Evolutionary conservation across 2,329 filamentous ascomycete genomes (phyloP).

Genomic region (Diaporthe helianthi): DNA sequence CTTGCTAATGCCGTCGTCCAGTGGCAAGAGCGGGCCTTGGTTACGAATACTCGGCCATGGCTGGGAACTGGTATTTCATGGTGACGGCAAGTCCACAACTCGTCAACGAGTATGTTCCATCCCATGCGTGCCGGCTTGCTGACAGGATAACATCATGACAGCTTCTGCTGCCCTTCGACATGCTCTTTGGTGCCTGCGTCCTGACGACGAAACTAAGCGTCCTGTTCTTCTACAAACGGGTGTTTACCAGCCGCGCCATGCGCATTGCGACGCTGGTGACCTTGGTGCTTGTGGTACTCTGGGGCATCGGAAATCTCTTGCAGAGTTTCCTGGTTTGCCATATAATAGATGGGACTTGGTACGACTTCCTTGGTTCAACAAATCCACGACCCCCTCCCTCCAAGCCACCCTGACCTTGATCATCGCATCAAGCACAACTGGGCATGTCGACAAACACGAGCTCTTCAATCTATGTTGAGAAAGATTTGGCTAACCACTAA

Average conservation of each 20-base stretch:
- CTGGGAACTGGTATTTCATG: conserved; percentile 35
- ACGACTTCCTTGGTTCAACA: not conserved
- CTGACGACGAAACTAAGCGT: conserved; percentile 50
- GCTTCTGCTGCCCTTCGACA: conserved; percentile 48
- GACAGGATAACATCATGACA: conserved; percentile 35
- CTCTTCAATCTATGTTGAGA: not conserved
- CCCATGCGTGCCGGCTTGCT: not conserved
- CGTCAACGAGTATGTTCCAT: not conserved
- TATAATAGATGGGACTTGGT: conserved; percentile 36
- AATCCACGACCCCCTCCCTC: too few relatives aligned
- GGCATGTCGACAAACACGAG: not conserved
- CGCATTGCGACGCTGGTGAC: conserved; percentile 41
- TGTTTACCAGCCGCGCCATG: conserved; percentile 46
- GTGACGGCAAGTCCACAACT: not conserved
- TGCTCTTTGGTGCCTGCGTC: conserved; percentile 46
- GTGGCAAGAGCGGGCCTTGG: conserved; percentile 40
- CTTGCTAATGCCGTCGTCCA: conserved; percentile 18
- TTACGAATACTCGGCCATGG: conserved; percentile 37
- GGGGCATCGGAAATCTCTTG: conserved; percentile 40
- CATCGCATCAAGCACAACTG: not conserved
- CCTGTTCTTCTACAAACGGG: conserved; percentile 51
- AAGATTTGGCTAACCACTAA: not conserved
- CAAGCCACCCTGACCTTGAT: not conserved
- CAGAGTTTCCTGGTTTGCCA: conserved; percentile 43
- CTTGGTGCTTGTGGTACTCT: conserved; percentile 39